Evolutionary conservation across 805 yeast species (phyloP), one percentile per base, ranked within the genome.

Genomic region (Danielia oregonensis): DNA sequence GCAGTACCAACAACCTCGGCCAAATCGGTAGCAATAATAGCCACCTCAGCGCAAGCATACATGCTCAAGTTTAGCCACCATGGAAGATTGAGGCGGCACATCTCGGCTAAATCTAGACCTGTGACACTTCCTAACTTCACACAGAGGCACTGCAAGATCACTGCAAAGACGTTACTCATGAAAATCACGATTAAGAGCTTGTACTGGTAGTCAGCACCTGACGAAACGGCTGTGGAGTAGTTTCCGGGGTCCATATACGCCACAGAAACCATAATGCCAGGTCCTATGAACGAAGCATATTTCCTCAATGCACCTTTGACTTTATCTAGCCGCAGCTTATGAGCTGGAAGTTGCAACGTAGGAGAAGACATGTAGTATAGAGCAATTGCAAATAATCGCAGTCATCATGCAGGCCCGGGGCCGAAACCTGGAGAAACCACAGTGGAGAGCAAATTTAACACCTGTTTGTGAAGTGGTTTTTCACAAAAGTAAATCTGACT

Each of bases 1-100:
- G 97, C 97, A 3, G 96, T 86, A n/a, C 98, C 98, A 17, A 93
- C 91, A 23, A 91, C 96, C 56, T 91, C 97, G 1, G 98, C 97
- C 44, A 93, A 73, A 62, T 91, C 98, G 0, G 97, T 91, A 2
- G 97, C 96, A 27, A 91, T 79, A 39, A 91, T 91, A 14, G 97
- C 95, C 13, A 82, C 63, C 52, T 91, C 97, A 0, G 97, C 94
- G 42, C 89, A 70, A 2, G 79, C 55, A 56, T 91, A 89, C 16
- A 88, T 61, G 19, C 72, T 49, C 26, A 81, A 48, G 51, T 83
- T 84, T 21, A 84, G 50, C 40, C 70, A 71, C 35, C 61, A 67
- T 2, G 89, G 82, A 26, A 89, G 63, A 58, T 88, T 86, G 30
- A 73, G 76, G 30, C 86, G 72, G 61, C 97, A 88, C 60, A 82